These are phyloP conservation scores for Suillus cothurnatus DNA, from an alignment of 768 basidiomycete species.

Conservation along the genomic window DNA sequence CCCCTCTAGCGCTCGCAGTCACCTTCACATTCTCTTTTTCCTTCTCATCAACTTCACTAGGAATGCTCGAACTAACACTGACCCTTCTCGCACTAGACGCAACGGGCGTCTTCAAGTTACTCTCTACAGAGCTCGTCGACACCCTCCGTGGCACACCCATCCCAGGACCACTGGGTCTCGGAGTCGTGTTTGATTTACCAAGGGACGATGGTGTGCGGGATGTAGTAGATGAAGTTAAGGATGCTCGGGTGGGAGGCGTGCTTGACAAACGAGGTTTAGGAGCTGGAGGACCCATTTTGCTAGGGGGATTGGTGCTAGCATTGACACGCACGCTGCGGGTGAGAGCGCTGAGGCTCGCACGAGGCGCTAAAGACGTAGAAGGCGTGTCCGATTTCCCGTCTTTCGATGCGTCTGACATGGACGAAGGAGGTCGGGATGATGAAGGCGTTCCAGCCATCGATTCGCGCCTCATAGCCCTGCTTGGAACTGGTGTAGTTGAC, in stretches of 20 bases:
- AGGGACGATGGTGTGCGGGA: constrained; percentile 36
- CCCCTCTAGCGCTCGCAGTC: constrained; percentile 1
- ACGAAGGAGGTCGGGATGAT: constrained; percentile 56
- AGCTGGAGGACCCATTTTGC: constrained; percentile 54
- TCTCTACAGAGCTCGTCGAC: constrained; percentile 34
- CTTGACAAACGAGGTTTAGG: constrained; percentile 39
- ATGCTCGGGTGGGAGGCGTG: constrained; percentile 30
- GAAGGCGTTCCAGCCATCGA: constrained; percentile 59
- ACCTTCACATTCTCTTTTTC: constrained; percentile 60
- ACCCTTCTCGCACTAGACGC: constrained; percentile 30
- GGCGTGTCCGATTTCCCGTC: constrained; percentile 39
- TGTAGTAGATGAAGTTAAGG: constrained; percentile 3
- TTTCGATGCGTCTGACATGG: constrained; percentile 52
- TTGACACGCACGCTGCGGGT: constrained; percentile 55
- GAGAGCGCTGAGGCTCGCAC: constrained; percentile 39
- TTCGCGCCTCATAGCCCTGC: constrained; percentile 44
- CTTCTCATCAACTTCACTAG: constrained; percentile 57
- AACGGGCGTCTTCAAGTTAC: constrained; percentile 36
- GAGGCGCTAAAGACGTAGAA: constrained; percentile 23
- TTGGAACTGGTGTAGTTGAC: neutral
- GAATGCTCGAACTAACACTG: constrained; percentile 36
- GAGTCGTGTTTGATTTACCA: constrained; percentile 18
- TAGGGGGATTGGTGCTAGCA: constrained; percentile 22
- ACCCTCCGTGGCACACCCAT: constrained; percentile 25
- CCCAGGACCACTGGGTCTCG: constrained; percentile 15